Evolutionary conservation across 441 rosid genomes (phyloP).

Genomic region (Populus hybrid): DNA sequence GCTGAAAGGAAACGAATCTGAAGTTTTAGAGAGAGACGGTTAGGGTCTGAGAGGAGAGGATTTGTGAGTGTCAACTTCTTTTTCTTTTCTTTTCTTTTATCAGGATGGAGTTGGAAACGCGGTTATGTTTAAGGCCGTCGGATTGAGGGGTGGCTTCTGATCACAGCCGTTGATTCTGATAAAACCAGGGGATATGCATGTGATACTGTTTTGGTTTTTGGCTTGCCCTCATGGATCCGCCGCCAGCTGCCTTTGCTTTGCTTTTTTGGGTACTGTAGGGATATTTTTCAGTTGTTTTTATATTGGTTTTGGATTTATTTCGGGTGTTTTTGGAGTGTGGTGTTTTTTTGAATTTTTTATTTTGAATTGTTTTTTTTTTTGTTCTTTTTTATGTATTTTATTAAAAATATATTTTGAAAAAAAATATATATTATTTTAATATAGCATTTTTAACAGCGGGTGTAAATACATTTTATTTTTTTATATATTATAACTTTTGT

Average conservation of each 20-base stretch:
- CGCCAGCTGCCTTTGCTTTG: slow-evolving; percentile 35
- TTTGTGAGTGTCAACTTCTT: slow-evolving; percentile 15
- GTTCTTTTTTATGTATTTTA: too few species aligned
- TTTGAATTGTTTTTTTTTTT: too few species aligned
- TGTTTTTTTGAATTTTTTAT: too few species aligned
- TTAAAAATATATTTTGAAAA: too few species aligned
- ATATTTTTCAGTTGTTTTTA: not conserved
- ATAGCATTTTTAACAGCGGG: not conserved
- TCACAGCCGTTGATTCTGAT: slow-evolving; percentile 39
- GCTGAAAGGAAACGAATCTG: too few species aligned
- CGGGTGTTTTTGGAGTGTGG: not conserved
- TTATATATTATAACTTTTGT: not conserved
- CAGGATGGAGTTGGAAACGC: slow-evolving; percentile 34
- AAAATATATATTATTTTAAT: too few species aligned
- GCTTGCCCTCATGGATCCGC: slow-evolving; percentile 37
- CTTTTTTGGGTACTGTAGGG: not conserved
- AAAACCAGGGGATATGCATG: too few species aligned
- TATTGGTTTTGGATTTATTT: not conserved
- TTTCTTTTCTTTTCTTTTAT: too few species aligned
- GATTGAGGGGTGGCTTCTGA: slow-evolving; percentile 30
- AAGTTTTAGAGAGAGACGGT: slow-evolving; percentile 10
- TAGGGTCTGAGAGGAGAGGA: slow-evolving; percentile 43
- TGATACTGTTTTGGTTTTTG: too few species aligned
- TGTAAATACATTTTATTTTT: not conserved
- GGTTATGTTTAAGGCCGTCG: slow-evolving; percentile 40